Evolutionary conservation across 176 grass and related monocot genomes (phyloP).

Genomic region (Bothriochloa decipiens): DNA sequence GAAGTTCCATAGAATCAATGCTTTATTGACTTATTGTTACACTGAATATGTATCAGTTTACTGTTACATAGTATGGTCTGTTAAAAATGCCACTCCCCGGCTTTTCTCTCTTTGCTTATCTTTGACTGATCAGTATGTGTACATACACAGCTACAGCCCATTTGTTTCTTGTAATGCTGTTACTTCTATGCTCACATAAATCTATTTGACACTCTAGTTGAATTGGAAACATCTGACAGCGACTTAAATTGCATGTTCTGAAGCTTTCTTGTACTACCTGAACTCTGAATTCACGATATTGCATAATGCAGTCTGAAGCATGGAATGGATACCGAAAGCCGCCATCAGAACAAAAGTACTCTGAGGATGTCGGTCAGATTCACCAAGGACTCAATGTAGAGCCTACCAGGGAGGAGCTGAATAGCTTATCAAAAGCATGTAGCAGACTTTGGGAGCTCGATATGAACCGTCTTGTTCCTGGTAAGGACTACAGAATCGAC

Average conservation of each 20-base stretch:
- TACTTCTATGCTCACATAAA: conserved; percentile 6
- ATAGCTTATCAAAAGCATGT: conserved; percentile 77
- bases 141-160: no score
- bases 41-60: background rate
- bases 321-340: conserved; percentile 76
- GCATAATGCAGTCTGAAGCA: conserved; percentile 62
- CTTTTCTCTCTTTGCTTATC: background rate
- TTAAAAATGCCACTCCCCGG: background rate
- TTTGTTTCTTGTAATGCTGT: background rate
- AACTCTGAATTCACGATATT: conserved; percentile 36
- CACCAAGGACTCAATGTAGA: conserved; percentile 67
- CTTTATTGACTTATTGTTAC: conserved; percentile 11
- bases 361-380: conserved; percentile 54
- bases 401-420: conserved; percentile 77
- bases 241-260: conserved; percentile 7
- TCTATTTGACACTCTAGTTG: background rate
- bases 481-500: conserved; percentile 80
- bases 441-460: conserved; percentile 84
- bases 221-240: background rate
- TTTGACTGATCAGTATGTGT: background rate
- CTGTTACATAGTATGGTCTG: background rate
- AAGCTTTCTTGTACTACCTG: conserved; percentile 40
- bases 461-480: conserved; percentile 75
- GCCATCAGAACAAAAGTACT: conserved; percentile 78
- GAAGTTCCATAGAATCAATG: background rate